Evolutionary conservation across 176 grass and related monocot genomes (phyloP), one percentile per base, ranked within the genome.

Genomic region (Areca catechu): DNA sequence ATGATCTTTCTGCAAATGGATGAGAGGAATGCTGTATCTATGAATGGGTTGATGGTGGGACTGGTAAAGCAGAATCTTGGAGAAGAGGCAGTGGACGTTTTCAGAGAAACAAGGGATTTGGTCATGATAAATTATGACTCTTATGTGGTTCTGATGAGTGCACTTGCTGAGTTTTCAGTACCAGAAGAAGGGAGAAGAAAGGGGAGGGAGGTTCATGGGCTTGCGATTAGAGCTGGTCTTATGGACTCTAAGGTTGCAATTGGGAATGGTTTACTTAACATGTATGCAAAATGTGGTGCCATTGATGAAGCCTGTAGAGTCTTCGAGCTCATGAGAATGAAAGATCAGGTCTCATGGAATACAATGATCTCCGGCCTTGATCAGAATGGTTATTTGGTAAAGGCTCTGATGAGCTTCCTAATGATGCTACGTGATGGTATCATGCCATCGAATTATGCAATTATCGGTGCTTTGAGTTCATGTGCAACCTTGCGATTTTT

Each of bases 271-370:
- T 60, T 93, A 48, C 51, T 93, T 75, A 88, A 84, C 73, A 80
- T 93, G 83, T 88, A 93, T 23, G 74, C 77, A 24, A 93, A 93
- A 71, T 86, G 79, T 66, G 80, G 83, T 62, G 72, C 64, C 50
- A 66, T 84, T 55, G 62, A 69, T 60, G 78, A 61, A 55, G 76
- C 79, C 15, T 77, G 54, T 74, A 70, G 47, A 61, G 71, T 88
- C 65, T 93, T 93, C 67, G 49, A 78, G 52, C 66, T 66, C 10
- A 74, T 88, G 74, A 20, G 48, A 54, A 22, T 54, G 49, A 88
- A 68, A 57, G 80, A 93, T 67, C 85, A 29, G 50, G 62, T 93
- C 75, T 88, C 89, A 60, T 93, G 89, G 89, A 93, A 84, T 69
- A 88, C 80, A 15, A 63, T 93, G 71, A 93, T 93, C 48, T 63